These are phyloP conservation scores for Coemansia sp. DNA, from an alignment of 192 early-diverging fungal genomes.

Conservation along the genomic window DNA sequence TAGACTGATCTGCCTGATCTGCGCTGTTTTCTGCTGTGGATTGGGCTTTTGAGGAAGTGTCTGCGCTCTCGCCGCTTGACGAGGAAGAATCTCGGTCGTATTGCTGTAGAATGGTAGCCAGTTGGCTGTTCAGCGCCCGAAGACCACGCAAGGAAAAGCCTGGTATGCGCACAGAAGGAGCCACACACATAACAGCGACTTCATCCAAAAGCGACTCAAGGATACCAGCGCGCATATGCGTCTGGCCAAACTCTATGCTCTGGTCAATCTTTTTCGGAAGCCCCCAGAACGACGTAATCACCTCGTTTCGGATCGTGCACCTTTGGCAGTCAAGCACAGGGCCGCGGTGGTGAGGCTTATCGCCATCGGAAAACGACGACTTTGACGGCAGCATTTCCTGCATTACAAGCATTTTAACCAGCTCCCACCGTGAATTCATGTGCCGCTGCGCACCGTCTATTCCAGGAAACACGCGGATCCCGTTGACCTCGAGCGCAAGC, in stretches of 20 bases:
- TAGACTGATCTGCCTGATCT: neutral
- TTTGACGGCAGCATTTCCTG: constrained; percentile 47
- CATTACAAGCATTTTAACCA: constrained; percentile 54
- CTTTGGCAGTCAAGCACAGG: constrained; percentile 41
- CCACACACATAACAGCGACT: constrained; percentile 35
- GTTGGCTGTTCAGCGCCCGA: constrained; percentile 29
- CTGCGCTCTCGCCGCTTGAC: neutral
- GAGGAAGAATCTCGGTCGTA: constrained; percentile 4
- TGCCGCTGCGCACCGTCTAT: constrained; percentile 45
- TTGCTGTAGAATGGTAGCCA: constrained; percentile 28
- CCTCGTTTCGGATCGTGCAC: constrained; percentile 50
- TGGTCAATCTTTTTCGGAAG: constrained; percentile 51
- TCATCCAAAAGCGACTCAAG: constrained; percentile 48
- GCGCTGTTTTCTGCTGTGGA: neutral
- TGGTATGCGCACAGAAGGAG: constrained; percentile 15
- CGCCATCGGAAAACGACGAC: constrained; percentile 18
- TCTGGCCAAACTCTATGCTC: constrained; percentile 37
- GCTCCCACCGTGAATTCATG: constrained; percentile 54
- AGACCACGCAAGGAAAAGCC: constrained; percentile 29
- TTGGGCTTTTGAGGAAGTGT: neutral
- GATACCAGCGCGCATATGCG: constrained; percentile 44
- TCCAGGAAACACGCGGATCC: constrained; percentile 37
- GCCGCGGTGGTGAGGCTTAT: constrained; percentile 36
- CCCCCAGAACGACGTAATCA: constrained; percentile 55
- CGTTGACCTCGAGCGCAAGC: constrained; percentile 37